Conservation (phyloP, 1,139 yeast species). For the Suhomyces guaymorum region DNA sequence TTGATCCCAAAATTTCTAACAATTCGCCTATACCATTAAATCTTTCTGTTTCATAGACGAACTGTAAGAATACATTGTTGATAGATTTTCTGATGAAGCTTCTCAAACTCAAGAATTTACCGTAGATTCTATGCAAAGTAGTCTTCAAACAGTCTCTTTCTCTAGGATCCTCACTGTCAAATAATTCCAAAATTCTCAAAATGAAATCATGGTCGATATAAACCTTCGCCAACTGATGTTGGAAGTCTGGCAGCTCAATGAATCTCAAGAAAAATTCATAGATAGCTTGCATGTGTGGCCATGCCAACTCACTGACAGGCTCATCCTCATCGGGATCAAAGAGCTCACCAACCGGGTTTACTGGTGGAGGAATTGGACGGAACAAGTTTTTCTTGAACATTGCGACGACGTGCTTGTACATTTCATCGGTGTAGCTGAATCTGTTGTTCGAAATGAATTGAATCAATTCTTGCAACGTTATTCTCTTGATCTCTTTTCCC, state of each 20-base stretch:
- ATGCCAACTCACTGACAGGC: slow-evolving; percentile 92
- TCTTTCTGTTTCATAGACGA: slow-evolving; percentile 91
- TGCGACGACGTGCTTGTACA: slow-evolving; percentile 82
- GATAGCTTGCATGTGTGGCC: slow-evolving; percentile 99
- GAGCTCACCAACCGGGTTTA: slow-evolving; percentile 92
- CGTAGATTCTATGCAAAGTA: slow-evolving; percentile 91
- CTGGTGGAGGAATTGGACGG: slow-evolving; percentile 97
- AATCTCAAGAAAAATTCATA: slow-evolving; percentile 92
- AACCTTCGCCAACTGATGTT: slow-evolving; percentile 89
- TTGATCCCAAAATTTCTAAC: slow-evolving; percentile 91
- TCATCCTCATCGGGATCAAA: slow-evolving; percentile 99
- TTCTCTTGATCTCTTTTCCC: slow-evolving; percentile 89
- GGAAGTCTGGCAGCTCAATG: slow-evolving; percentile 92
- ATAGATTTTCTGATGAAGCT: slow-evolving; percentile 90
- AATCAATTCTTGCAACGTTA: slow-evolving; percentile 83
- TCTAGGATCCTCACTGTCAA: slow-evolving; percentile 95
- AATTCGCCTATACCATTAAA: slow-evolving; percentile 96
- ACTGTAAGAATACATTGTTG: slow-evolving; percentile 88
- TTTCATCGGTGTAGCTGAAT: slow-evolving; percentile 84
- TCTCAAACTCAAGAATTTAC: slow-evolving; percentile 87
- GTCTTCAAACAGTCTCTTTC: slow-evolving; percentile 96
- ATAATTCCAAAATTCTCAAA: slow-evolving; percentile 74
- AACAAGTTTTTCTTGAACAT: slow-evolving; percentile 90
- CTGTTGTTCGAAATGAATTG: slow-evolving; percentile 83
- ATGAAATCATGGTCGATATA: slow-evolving; percentile 92